These are phyloP conservation scores for Agaricus bisporus DNA, from an alignment of 768 basidiomycete species.

Conservation along the genomic window DNA sequence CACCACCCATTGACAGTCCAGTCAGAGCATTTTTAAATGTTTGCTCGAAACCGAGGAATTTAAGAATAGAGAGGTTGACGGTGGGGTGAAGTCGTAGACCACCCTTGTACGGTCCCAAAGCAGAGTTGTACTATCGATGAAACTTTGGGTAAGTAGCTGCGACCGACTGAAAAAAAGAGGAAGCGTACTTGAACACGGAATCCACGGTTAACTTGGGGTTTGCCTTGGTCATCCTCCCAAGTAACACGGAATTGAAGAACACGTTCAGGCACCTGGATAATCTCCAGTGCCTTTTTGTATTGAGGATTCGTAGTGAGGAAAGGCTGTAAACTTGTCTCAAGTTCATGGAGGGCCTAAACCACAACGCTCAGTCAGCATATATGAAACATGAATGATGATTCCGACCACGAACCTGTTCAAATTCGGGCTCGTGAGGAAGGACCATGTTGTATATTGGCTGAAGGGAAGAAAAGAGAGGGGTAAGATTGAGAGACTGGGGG, in stretches of 20 bases:
- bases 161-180: background rate
- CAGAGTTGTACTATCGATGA: constrained; percentile 57
- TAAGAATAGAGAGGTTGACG: constrained; percentile 78
- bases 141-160: background rate
- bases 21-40: constrained; percentile 79
- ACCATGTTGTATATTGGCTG: constrained; percentile 24
- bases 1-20: constrained; percentile 72
- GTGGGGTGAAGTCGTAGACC: constrained; percentile 74
- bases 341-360: constrained; percentile 57
- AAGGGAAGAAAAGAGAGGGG: constrained; percentile 1
- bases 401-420: constrained; percentile 46
- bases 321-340: constrained; percentile 52
- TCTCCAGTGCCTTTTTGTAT: constrained; percentile 61
- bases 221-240: constrained; percentile 70
- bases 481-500: constrained; percentile 5
- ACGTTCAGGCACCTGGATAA: constrained; percentile 53
- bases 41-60: constrained; percentile 81
- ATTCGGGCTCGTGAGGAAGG: constrained; percentile 58
- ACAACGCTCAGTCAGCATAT: background rate
- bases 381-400: background rate
- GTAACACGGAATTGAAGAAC: constrained; percentile 65
- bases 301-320: constrained; percentile 64
- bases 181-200: constrained; percentile 62
- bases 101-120: constrained; percentile 74
- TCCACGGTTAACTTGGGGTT: constrained; percentile 63